Conservation (phyloP, 331 rosid species). For the Pyracantha coccinea region DNA sequence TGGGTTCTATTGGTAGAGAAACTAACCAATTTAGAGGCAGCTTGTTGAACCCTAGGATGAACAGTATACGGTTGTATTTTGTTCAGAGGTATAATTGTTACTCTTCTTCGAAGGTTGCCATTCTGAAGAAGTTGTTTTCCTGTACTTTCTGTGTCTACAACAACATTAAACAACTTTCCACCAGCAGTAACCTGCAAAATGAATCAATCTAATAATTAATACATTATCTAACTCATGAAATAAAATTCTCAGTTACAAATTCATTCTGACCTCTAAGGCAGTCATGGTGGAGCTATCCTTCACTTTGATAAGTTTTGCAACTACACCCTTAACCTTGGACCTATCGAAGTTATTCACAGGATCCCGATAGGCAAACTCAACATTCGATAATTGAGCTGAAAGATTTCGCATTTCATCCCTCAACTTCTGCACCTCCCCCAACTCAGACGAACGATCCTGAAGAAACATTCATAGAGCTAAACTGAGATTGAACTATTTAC, state of each 20-base stretch:
- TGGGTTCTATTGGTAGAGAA: constrained; percentile 4
- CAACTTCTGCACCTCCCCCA: constrained; percentile 64
- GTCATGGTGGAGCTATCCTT: constrained; percentile 78
- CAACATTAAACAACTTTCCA: constrained; percentile 87
- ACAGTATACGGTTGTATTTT: constrained; percentile 62
- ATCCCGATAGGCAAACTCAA: constrained; percentile 70
- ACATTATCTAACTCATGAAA: neutral
- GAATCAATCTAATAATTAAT: constrained; percentile 9
- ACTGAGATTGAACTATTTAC: constrained; percentile 1
- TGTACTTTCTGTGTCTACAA: constrained; percentile 85
- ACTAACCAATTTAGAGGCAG: constrained; percentile 68
- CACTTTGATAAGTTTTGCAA: constrained; percentile 87
- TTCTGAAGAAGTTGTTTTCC: constrained; percentile 84
- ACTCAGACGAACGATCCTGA: constrained; percentile 68
- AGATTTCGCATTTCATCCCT: constrained; percentile 76
- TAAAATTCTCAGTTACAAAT: neutral
- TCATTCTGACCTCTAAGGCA: constrained; percentile 78
- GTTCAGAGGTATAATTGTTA: constrained; percentile 90
- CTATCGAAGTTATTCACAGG: constrained; percentile 81
- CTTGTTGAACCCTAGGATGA: constrained; percentile 50
- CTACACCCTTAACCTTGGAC: constrained; percentile 92
- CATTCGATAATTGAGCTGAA: constrained; percentile 65
- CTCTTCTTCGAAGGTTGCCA: constrained; percentile 85
- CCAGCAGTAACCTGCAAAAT: constrained; percentile 81
- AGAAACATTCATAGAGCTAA: constrained; percentile 13